These are phyloP conservation scores for Ajuga chamaepitys DNA, from an alignment of 257 asterid genomes.

Conservation along the genomic window DNA sequence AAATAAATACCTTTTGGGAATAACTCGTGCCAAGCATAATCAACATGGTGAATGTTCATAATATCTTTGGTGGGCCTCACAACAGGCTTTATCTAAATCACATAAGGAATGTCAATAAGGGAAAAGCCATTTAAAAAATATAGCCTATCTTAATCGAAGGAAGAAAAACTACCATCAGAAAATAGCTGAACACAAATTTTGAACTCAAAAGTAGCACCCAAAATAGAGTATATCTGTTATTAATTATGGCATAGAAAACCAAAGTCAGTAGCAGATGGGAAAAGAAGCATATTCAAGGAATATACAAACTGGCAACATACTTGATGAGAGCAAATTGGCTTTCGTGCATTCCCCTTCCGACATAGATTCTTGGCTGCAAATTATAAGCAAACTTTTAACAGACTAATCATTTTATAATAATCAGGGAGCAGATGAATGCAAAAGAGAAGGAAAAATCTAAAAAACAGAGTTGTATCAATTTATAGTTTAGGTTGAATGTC, in stretches of 20 bases:
- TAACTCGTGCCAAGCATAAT: constrained; percentile 90
- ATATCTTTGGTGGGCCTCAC: constrained; percentile 75
- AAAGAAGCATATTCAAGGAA: constrained; percentile 4
- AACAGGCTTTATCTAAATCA: constrained; percentile 80
- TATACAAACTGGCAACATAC: constrained; percentile 36
- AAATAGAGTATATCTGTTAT: constrained; percentile 77
- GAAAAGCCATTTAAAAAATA: neutral
- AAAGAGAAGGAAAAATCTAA: too few relatives aligned
- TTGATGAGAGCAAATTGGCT: constrained; percentile 85
- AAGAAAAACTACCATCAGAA: constrained; percentile 58
- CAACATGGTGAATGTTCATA: constrained; percentile 60
- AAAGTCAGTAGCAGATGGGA: constrained; percentile 15
- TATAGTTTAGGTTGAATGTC: too few relatives aligned
- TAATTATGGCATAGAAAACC: constrained; percentile 4
- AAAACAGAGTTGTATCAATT: too few relatives aligned
- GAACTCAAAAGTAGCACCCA: constrained; percentile 81
- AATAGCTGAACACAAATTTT: constrained; percentile 76
- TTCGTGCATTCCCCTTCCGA: constrained; percentile 99
- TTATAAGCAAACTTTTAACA: constrained; percentile 30
- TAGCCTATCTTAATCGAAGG: constrained; percentile 10
- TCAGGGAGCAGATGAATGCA: constrained; percentile 14
- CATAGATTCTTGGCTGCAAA: constrained; percentile 87
- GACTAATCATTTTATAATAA: constrained; percentile 17
- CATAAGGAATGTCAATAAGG: constrained; percentile 17
- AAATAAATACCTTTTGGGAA: constrained; percentile 66